Base-by-base conservation (phyloP, 2,329 filamentous ascomycete genomes). In the Calonectria honghensis region DNA sequence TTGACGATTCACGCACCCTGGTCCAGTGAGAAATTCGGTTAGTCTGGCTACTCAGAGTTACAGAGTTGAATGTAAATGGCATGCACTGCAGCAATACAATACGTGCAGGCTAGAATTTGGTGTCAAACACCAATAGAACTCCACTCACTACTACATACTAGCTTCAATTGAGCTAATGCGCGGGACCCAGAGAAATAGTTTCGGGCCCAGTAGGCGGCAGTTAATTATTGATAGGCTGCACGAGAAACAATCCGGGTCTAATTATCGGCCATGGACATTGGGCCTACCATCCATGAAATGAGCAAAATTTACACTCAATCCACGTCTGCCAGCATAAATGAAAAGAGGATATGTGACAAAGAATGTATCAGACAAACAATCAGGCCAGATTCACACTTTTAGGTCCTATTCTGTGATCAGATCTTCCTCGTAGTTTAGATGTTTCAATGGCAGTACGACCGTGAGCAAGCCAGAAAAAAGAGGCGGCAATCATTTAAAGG, bases 281-380 rank as follows among this genome's bases (percentile, higher is more conserved):
- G 14, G 11, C 20, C 9, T 41, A 27, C 24, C 35, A 18, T 13
- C n/a, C 18, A 39, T 61, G 31, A 35, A 39, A n/a, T 35, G 37
- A 61, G 13, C 54, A 61, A 39, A 24, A 39, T 27, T 20, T 10
- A 10, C 32, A 14, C 7, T n/a, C 57, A 31, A 41, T 24, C 24
- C 35, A 41, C 29, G 37, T 31, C 37, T 24, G 24, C 39, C 35
- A 63, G 57, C 32, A 27, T 61, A 29, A 61, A 18, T 27, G 29
- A 61, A 18, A n/a, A 63, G 18, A 7, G 35, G 14, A 7, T 10
- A 18, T 29, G 9, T 27, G 6, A 39, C n/a, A 9, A 9, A 29
- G 37, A 24, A 29, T 39, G 37, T 31, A 27, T 37, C 57, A 63
- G 35, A 41, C 37, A 41, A 63, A 63, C 32, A 61, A 39, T 39